Percentiles rank a stretch among this genome's conserved stretches.
Evolutionary conservation across 2,329 filamentous ascomycete species (phyloP).

Genomic region (Aspergillus sp.): DNA sequence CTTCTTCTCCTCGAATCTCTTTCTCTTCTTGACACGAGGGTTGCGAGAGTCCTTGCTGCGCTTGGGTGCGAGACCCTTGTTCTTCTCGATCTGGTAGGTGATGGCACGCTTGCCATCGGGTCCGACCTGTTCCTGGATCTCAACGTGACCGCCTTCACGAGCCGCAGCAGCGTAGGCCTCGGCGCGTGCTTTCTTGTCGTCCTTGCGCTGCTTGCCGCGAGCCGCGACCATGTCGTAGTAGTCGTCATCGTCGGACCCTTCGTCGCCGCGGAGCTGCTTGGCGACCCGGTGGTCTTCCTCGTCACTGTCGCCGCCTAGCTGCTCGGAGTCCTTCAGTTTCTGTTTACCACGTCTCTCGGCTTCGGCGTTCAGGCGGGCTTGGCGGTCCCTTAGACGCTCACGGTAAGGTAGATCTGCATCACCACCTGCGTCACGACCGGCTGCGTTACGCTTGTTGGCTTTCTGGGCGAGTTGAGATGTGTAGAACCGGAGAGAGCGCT

Average conservation of each 20-base stretch:
- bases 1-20: constrained; percentile 93
- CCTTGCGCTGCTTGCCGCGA: constrained; percentile 59
- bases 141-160: constrained; percentile 61
- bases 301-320: constrained; percentile 71
- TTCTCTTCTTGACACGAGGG: constrained; percentile 95
- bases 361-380: constrained; percentile 82
- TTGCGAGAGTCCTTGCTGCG: constrained; percentile 94
- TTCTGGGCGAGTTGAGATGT: constrained; percentile 97
- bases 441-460: constrained; percentile 70
- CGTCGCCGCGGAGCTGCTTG: constrained; percentile 46
- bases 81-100: constrained; percentile 92
- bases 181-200: constrained; percentile 70
- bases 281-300: constrained; percentile 61
- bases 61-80: constrained; percentile 88
- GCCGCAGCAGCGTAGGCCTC: constrained; percentile 58
- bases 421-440: constrained; percentile 64
- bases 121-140: constrained; percentile 68
- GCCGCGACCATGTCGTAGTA: constrained; percentile 90
- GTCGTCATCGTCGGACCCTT: constrained; percentile 49
- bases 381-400: constrained; percentile 82
- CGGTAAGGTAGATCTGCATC: constrained; percentile 71
- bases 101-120: constrained; percentile 89
- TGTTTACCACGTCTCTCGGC: constrained; percentile 79
- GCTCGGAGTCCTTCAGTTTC: constrained; percentile 61
- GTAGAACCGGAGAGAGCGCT: constrained; percentile 95